Evolutionary conservation across 495 filamentous ascomycete genomes (phyloP).

Genomic region (Penicillium lividum): DNA sequence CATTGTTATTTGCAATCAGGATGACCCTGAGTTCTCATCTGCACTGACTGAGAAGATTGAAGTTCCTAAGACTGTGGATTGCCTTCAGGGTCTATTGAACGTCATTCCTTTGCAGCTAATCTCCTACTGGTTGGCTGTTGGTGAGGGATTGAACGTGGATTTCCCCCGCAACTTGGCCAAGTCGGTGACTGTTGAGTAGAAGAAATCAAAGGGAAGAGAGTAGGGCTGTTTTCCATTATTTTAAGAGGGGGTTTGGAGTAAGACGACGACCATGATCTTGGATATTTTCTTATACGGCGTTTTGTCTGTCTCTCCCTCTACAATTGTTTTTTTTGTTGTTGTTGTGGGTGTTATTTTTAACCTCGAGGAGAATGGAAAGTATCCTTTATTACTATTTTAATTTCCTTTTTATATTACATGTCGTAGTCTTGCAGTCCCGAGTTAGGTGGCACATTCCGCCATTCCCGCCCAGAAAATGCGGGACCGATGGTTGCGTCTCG

Average conservation of each 20-base stretch:
- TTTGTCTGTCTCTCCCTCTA: conserved; percentile 3
- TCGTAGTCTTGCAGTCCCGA: conserved; percentile 17
- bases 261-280: conserved; percentile 32
- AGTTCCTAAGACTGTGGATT: conserved; percentile 93
- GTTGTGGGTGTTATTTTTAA: conserved; percentile 11
- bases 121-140: conserved; percentile 97
- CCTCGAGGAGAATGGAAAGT: conserved; percentile 25
- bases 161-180: conserved; percentile 98
- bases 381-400: conserved; percentile 3
- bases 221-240: conserved; percentile 2
- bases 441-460: conserved; percentile 27
- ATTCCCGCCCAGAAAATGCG: conserved; percentile 20
- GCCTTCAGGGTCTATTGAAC: conserved; percentile 92
- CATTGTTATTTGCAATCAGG: conserved; percentile 95
- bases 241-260: conserved; percentile 18
- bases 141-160: conserved; percentile 93
- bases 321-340: conserved; percentile 7
- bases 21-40: conserved; percentile 83
- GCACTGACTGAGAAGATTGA: conserved; percentile 94
- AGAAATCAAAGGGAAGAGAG: background rate
- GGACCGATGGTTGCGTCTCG: conserved; percentile 27
- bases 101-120: conserved; percentile 97
- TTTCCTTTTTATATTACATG: conserved; percentile 10
- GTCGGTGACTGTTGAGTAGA: conserved; percentile 97
- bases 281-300: conserved; percentile 22